Conservation (phyloP, 2,329 filamentous ascomycete species). For the Diaporthe amygdali region DNA sequence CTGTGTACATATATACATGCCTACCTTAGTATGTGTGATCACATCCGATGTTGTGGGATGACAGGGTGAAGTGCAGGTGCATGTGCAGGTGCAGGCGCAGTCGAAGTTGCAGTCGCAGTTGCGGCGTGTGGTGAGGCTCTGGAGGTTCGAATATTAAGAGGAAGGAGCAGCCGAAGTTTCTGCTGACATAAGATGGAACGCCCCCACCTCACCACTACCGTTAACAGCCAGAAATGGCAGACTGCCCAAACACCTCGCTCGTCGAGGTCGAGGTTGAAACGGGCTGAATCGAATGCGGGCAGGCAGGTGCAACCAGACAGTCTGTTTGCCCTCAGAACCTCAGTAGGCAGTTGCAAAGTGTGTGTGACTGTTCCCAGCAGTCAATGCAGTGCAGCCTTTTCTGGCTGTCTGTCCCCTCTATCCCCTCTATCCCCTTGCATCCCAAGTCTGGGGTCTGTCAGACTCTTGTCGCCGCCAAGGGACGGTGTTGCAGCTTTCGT, state of each 20-base stretch:
- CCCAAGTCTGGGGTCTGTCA: conserved; percentile 3
- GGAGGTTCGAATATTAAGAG: background rate
- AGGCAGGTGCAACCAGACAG: background rate
- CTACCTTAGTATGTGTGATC: background rate
- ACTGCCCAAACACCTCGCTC: background rate
- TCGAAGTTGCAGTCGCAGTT: too few relatives aligned
- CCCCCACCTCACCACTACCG: background rate
- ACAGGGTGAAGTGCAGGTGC: background rate
- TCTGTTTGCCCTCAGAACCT: background rate
- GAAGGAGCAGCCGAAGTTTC: background rate
- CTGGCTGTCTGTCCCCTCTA: too few relatives aligned
- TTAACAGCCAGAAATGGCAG: background rate
- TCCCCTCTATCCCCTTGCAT: too few relatives aligned
- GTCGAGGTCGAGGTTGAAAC: background rate
- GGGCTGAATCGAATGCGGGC: background rate
- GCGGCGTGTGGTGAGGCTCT: background rate
- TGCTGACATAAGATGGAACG: background rate
- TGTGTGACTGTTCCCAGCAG: background rate
- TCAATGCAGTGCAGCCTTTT: too few relatives aligned
- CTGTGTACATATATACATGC: background rate
- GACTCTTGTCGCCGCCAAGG: background rate
- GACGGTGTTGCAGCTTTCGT: background rate
- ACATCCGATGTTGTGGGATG: background rate
- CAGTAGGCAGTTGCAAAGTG: background rate
- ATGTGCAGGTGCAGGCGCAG: background rate